Base-by-base conservation (phyloP, 176 grass and related monocot species). In the Bothriochloa decipiens region DNA sequence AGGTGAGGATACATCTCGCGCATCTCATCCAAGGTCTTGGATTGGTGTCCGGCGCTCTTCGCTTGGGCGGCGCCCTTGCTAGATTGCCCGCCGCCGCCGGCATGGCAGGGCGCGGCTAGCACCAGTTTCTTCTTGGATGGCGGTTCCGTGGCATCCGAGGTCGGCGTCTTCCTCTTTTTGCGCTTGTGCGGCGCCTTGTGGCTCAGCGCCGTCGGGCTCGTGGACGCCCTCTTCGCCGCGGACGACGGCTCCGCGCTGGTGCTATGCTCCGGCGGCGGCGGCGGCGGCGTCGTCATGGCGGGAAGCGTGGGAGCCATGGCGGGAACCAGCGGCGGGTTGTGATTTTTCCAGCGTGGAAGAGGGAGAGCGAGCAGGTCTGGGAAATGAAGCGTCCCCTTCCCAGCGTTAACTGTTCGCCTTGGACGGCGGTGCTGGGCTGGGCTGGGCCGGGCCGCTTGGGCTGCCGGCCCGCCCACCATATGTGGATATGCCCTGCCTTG, bases 1-100 rank as follows among this genome's bases (percentile, higher is more conserved):
- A 92, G 77, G 20, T 43, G 71, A 1, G 90, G 86, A 13, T 80
- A 86, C 10, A 20, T 0, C 15, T 75, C 15, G 11, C 81, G 65
- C 75, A 68, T 40, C 55, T 74, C 70, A 15, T 11, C 73, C 47
- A 41, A 50, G 11, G n/a, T 52, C 39, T n/a, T 40, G 41, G 18
- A 25, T 26, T 10, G 27, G 3, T 23, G 22, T 11, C 75, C 37
- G 5, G 52, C 64, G 18, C 39, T 71, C 7, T 17, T 49, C 14
- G 16, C 42, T 10, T 32, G n/a, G 68, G 28, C 25, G 27, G 53
- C 68, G 20, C 20, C 80, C 23, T 68, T 39, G 40, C 40, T 43
- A 7, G 70, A 15, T 47, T 12, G 70, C 70, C 16, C 3, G 35
- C 73, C 61, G 14, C 74, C 71, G 11, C 78, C 39, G 64, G 63